Evolutionary conservation across 2,329 filamentous ascomycete species (phyloP), one percentile per base, ranked within the genome.

Genomic region (Fusarium pseudograminearum): DNA sequence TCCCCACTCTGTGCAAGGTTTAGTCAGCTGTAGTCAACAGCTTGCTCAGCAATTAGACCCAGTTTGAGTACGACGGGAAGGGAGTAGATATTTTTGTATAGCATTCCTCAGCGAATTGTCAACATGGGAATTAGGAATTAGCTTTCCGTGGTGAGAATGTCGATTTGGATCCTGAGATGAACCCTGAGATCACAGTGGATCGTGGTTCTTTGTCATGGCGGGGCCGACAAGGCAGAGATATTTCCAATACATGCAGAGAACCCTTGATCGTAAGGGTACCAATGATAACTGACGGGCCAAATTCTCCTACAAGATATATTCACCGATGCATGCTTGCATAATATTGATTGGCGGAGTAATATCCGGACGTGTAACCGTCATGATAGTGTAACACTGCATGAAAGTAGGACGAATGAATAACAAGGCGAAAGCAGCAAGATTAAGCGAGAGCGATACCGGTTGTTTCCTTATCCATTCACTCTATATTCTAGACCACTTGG

Each of bases 11-110:
- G 11, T 36, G 34, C 33, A 26, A 44, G 47, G 46, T 50, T 57
- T 69, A 71, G 60, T 68, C 46, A 68, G 59, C 59, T 41, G 53
- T 48, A 45, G 61, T 69, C 47, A 69, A 42, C 44, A 41, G 42
- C 54, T 69, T 69, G 54, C 55, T 69, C 65, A 69, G 65, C 65
- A 69, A 33, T 4, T 2, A 0, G 28, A 5, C 14, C 60, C 60
- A 56, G 20, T 63, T 28, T 2, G 0, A 3, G 18, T 47, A 3
- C 34, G 0, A 63, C 60, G 1, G 1, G 31, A 6, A 11, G 42
- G 8, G 2, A n/a, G 14, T 14, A 47, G 9, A n/a, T 26, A 7
- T 14, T 20, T 9, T 34, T 30, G 24, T 5, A 15, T 46, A 9
- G 26, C 15, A 15, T 22, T 15, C 10, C 7, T 20, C 16, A 31